Conservation (phyloP, 2,329 filamentous ascomycete species). For the Clarireedia monteithiana region DNA sequence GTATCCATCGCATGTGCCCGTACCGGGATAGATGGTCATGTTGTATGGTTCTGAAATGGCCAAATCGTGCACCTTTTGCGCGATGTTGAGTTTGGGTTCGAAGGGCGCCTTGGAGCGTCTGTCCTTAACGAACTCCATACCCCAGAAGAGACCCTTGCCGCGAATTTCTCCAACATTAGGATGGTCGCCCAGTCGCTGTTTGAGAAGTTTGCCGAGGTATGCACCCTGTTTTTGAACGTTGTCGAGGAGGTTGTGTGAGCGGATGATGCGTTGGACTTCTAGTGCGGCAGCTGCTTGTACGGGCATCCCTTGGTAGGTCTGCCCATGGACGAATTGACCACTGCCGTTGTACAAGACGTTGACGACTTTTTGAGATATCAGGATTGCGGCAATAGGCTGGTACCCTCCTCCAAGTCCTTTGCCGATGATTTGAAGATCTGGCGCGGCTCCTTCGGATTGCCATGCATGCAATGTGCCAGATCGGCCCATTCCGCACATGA, state of each 20-base stretch:
- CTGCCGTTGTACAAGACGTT: slow-evolving; percentile 29
- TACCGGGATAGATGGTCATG: slow-evolving; percentile 53
- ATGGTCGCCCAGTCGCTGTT: slow-evolving; percentile 35
- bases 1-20: slow-evolving; percentile 47
- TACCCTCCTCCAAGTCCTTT: slow-evolving; percentile 62
- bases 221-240: slow-evolving; percentile 50
- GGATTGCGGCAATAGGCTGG: slow-evolving; percentile 50
- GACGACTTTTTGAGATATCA: slow-evolving; percentile 46
- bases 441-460: slow-evolving; percentile 44
- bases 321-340: slow-evolving; percentile 28
- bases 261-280: slow-evolving; percentile 53
- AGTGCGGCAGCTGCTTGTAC: slow-evolving; percentile 53
- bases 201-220: slow-evolving; percentile 38
- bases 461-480: slow-evolving; percentile 47
- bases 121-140: slow-evolving; percentile 46
- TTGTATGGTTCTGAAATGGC: slow-evolving; percentile 33
- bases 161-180: slow-evolving; percentile 52
- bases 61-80: slow-evolving; percentile 43
- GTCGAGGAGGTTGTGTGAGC: slow-evolving; percentile 46
- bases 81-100: slow-evolving; percentile 34
- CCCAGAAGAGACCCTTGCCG: slow-evolving; percentile 51
- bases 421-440: slow-evolving; percentile 59
- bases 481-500: slow-evolving; percentile 53
- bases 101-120: slow-evolving; percentile 43
- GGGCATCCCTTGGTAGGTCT: slow-evolving; percentile 55